These are phyloP conservation scores for Leccinum longicurvipes DNA, from an alignment of 768 basidiomycete species.

Conservation along the genomic window DNA sequence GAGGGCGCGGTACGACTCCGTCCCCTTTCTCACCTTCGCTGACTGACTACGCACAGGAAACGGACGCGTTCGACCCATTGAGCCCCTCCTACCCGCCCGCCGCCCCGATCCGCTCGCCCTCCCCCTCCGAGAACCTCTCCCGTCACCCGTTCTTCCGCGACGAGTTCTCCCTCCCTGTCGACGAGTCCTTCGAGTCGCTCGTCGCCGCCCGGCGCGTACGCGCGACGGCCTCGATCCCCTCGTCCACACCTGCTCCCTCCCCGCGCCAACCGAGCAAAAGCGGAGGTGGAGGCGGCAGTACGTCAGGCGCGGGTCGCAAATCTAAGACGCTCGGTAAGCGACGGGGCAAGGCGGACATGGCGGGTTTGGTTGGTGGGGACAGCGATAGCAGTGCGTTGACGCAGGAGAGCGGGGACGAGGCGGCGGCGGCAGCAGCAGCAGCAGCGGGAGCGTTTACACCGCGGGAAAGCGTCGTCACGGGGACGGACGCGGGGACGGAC, in stretches of 20 bases:
- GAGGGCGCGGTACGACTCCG: no score
- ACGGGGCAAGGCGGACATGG: slow-evolving; percentile 50
- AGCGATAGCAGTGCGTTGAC: slow-evolving; percentile 84
- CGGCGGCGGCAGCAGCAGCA: neutral
- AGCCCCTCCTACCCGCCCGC: slow-evolving; percentile 38
- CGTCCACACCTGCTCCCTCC: slow-evolving; percentile 57
- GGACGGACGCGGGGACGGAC: slow-evolving; percentile 68
- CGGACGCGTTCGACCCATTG: slow-evolving; percentile 45
- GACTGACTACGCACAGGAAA: no score
- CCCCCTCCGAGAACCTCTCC: slow-evolving; percentile 64
- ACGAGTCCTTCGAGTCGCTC: slow-evolving; percentile 56
- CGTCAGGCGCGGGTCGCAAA: slow-evolving; percentile 23
- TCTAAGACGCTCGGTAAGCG: slow-evolving; percentile 49
- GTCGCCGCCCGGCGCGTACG: slow-evolving; percentile 63
- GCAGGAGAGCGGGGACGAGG: slow-evolving; percentile 78
- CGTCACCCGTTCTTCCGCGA: slow-evolving; percentile 70
- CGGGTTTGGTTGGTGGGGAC: slow-evolving; percentile 75
- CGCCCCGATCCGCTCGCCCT: slow-evolving; percentile 54
- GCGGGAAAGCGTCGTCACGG: slow-evolving; percentile 64
- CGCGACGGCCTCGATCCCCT: slow-evolving; percentile 51
- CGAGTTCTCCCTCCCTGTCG: slow-evolving; percentile 61
- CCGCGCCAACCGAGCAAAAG: slow-evolving; percentile 36
- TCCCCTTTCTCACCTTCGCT: neutral
- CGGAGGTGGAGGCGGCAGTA: neutral
- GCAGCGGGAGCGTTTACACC: slow-evolving; percentile 46